Evolutionary conservation across 192 early-diverging fungal genomes (phyloP).

Genomic region (Coemansia reversa): DNA sequence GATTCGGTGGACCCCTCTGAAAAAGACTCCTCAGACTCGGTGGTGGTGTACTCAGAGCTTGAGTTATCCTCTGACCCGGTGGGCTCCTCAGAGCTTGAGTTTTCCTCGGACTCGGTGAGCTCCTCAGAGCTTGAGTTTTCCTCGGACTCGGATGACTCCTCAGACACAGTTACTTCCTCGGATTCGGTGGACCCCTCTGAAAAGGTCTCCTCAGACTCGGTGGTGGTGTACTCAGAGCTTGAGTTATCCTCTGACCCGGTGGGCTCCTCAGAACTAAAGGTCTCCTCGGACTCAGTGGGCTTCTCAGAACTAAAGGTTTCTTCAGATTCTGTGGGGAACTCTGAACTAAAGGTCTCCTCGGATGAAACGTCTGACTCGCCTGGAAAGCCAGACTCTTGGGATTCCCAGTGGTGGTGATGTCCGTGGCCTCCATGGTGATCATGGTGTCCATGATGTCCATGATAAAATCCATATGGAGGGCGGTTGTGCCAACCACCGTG

Average conservation of each 20-base stretch:
- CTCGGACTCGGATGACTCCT: too few species aligned
- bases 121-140: too few species aligned
- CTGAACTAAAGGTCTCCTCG: not conserved
- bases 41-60: too few species aligned
- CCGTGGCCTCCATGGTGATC: slow-evolving; percentile 2
- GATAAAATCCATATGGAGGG: not conserved
- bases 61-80: not conserved
- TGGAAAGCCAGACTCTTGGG: not conserved
- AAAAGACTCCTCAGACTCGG: too few species aligned
- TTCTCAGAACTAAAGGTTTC: too few species aligned
- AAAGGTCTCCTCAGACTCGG: too few species aligned
- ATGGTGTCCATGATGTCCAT: not conserved
- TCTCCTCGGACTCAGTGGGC: not conserved
- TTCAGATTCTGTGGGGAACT: not conserved
- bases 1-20: too few species aligned
- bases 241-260: not conserved
- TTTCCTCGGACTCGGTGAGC: not conserved
- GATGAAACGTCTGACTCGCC: not conserved
- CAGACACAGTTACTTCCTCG: too few species aligned
- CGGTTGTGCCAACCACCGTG: not conserved
- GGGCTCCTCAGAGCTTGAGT: not conserved
- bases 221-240: too few species aligned
- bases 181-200: too few species aligned
- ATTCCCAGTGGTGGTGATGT: not conserved
- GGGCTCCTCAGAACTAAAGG: not conserved